phyloP scores from a whole-genome alignment of 2,329 filamentous ascomycete genomes.

The Phoma sp. region DNA sequence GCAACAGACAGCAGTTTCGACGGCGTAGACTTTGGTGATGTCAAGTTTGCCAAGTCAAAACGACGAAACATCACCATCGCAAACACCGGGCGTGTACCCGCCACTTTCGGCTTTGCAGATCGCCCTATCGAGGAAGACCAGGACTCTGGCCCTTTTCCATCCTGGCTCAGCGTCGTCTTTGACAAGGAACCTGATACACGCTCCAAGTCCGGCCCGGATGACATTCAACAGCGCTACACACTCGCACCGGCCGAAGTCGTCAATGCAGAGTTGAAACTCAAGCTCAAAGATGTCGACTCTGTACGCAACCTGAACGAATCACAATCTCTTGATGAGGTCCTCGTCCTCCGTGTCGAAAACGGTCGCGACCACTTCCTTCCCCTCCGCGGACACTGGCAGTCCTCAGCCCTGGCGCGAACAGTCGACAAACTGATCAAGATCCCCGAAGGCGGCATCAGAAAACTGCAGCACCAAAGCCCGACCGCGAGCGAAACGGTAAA shows the following conservation, averaged over 20 bases:
- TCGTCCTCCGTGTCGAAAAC: slow-evolving; percentile 82
- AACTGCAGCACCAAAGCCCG: slow-evolving; percentile 66
- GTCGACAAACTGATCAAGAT: slow-evolving; percentile 89
- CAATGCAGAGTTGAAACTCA: slow-evolving; percentile 71
- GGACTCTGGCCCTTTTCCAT: slow-evolving; percentile 55
- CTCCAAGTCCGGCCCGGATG: slow-evolving; percentile 36
- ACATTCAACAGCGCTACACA: slow-evolving; percentile 61
- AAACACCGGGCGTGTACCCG: slow-evolving; percentile 85
- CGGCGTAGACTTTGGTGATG: slow-evolving; percentile 78
- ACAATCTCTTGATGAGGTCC: slow-evolving; percentile 77
- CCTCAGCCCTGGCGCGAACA: slow-evolving; percentile 82
- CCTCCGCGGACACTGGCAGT: slow-evolving; percentile 78
- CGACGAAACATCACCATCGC: slow-evolving; percentile 79
- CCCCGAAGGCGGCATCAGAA: slow-evolving; percentile 79
- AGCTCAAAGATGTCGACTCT: slow-evolving; percentile 69
- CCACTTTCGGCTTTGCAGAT: slow-evolving; percentile 81
- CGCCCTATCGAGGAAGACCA: slow-evolving; percentile 63
- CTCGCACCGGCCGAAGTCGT: slow-evolving; percentile 86
- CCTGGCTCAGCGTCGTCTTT: slow-evolving; percentile 77
- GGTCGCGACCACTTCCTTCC: slow-evolving; percentile 94
- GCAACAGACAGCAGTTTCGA: slow-evolving; percentile 54
- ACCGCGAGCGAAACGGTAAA: slow-evolving; percentile 60
- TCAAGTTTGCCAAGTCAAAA: slow-evolving; percentile 73
- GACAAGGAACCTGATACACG: slow-evolving; percentile 58
- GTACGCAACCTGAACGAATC: slow-evolving; percentile 75